phyloP scores from a whole-genome alignment of 2,329 filamentous ascomycete genomes.

The Alternaria angustiovoidea region DNA sequence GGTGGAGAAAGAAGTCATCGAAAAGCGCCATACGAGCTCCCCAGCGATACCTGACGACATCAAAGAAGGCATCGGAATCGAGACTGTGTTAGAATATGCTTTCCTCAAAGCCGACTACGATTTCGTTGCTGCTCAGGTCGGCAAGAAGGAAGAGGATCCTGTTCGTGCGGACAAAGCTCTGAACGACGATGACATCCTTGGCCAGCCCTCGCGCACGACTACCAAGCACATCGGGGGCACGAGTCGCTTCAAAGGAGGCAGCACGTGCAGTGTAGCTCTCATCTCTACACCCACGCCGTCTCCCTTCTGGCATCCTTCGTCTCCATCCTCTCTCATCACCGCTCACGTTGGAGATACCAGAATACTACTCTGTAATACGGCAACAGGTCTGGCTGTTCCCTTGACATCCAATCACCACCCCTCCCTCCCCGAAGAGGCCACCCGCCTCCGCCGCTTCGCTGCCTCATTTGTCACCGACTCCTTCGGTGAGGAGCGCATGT shows the following conservation, averaged over 20 bases:
- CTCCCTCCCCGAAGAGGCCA: constrained; percentile 82
- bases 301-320: constrained; percentile 93
- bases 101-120: constrained; percentile 94
- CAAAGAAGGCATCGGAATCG: constrained; percentile 66
- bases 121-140: constrained; percentile 88
- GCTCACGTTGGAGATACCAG: constrained; percentile 95
- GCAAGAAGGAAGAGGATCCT: constrained; percentile 76
- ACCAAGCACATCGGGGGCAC: constrained; percentile 72
- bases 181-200: constrained; percentile 85
- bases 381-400: constrained; percentile 79
- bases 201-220: constrained; percentile 61
- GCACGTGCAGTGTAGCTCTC: constrained; percentile 87
- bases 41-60: constrained; percentile 34
- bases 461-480: constrained; percentile 91
- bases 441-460: constrained; percentile 83
- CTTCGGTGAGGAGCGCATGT: constrained; percentile 96
- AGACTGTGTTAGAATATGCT: constrained; percentile 85
- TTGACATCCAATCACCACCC: constrained; percentile 94
- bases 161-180: constrained; percentile 77
- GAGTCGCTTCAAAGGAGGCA: constrained; percentile 88
- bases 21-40: constrained; percentile 35
- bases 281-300: constrained; percentile 91
- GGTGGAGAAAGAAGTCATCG: constrained; percentile 42
- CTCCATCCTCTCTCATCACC: constrained; percentile 81
- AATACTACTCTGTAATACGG: constrained; percentile 86